Evolutionary conservation across 2,329 filamentous ascomycete species (phyloP).

Genomic region (Aquanectria penicillioides): DNA sequence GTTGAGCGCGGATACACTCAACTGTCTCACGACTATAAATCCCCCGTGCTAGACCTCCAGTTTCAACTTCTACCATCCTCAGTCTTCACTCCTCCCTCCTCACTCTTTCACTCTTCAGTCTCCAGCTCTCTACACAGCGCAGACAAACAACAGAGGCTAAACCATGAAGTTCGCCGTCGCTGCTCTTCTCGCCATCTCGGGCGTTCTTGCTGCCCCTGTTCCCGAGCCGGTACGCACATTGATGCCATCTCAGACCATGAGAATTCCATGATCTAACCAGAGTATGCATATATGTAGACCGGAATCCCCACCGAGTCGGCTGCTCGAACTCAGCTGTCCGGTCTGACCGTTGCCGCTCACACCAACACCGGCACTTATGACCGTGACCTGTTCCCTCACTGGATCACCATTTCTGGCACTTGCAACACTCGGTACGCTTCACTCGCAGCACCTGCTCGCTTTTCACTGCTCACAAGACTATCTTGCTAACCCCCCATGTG

Average conservation of each 20-base stretch:
- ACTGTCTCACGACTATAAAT: too few relatives aligned
- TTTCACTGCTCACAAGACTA: neutral
- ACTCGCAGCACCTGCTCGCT: too few relatives aligned
- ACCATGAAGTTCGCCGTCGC: slow-evolving; percentile 48
- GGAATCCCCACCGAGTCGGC: slow-evolving; percentile 69
- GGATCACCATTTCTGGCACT: slow-evolving; percentile 70
- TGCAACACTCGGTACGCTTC: slow-evolving; percentile 79
- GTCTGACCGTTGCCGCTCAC: slow-evolving; percentile 66
- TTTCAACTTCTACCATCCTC: too few relatives aligned
- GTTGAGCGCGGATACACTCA: too few relatives aligned
- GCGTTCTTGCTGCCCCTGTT: slow-evolving; percentile 43
- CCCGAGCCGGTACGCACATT: slow-evolving; percentile 41
- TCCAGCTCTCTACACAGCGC: neutral
- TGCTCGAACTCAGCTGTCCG: slow-evolving; percentile 67
- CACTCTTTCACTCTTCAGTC: neutral
- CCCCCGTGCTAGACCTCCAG: too few relatives aligned
- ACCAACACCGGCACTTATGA: slow-evolving; percentile 67
- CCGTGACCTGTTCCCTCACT: slow-evolving; percentile 76
- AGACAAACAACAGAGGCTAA: slow-evolving; percentile 15
- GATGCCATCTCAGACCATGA: neutral
- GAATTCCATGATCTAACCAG: too few relatives aligned
- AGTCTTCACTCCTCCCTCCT: neutral
- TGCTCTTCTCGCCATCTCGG: slow-evolving; percentile 37
- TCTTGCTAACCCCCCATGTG: slow-evolving; percentile 21
- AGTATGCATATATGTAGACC: slow-evolving; percentile 48